phyloP scores from a whole-genome alignment of 2,329 filamentous ascomycete genomes.

The Epichloe baconii region DNA sequence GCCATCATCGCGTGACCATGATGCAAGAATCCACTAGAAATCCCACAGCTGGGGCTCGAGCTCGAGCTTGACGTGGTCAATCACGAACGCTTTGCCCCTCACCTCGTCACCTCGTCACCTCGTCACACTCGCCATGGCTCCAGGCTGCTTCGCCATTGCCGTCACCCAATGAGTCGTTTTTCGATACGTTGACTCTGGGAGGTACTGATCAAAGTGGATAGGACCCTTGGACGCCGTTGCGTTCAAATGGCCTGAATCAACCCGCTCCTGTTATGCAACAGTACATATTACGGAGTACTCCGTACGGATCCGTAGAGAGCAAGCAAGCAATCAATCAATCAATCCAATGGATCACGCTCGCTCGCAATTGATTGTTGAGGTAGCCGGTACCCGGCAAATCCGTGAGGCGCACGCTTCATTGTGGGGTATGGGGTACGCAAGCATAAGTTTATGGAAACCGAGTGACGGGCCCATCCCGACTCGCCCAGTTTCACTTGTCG shows the following conservation, averaged over 20 bases:
- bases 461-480: not conserved
- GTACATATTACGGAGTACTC: too few species aligned
- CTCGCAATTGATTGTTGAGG: not conserved
- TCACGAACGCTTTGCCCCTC: not conserved
- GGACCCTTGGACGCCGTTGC: not conserved
- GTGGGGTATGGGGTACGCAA: slow-evolving; percentile 14
- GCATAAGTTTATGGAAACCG: not conserved
- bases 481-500: too few species aligned
- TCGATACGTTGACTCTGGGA: not conserved
- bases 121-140: too few species aligned
- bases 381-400: slow-evolving; percentile 8
- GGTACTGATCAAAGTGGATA: not conserved
- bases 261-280: too few species aligned
- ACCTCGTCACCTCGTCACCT: not conserved
- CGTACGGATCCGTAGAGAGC: too few species aligned
- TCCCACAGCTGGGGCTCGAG: not conserved
- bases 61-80: not conserved
- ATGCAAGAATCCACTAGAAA: slow-evolving; percentile 1
- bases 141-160: not conserved
- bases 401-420: slow-evolving; percentile 6
- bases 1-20: slow-evolving; percentile 2
- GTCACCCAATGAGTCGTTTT: not conserved
- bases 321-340: too few species aligned
- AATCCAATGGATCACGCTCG: too few species aligned
- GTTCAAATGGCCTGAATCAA: not conserved